Conservation (phyloP, 805 yeast species). For the Candida boleticola region DNA sequence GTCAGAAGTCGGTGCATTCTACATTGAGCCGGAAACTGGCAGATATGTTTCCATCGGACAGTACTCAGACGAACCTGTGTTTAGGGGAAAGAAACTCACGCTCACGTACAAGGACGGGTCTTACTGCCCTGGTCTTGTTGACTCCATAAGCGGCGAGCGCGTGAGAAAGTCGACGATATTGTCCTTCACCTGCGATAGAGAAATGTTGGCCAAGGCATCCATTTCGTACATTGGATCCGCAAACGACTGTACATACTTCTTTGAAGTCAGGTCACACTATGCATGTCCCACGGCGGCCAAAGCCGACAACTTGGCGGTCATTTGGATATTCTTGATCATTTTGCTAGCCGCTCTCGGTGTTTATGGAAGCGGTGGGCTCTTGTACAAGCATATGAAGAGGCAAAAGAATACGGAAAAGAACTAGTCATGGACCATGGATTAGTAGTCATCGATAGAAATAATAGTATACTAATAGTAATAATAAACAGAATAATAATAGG, state of each 20-base stretch:
- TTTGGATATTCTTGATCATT: slow-evolving; percentile 40
- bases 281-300: slow-evolving; percentile 81
- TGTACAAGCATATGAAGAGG: slow-evolving; percentile 26
- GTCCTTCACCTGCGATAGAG: slow-evolving; percentile 78
- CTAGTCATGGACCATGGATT: slow-evolving; percentile 9
- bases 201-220: slow-evolving; percentile 60
- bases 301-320: slow-evolving; percentile 59
- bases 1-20: slow-evolving; percentile 40
- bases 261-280: slow-evolving; percentile 79
- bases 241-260: slow-evolving; percentile 78
- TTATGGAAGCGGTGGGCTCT: slow-evolving; percentile 37
- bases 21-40: slow-evolving; percentile 36
- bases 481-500: no score
- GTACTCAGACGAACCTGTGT: slow-evolving; percentile 56
- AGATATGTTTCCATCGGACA: slow-evolving; percentile 52
- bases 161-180: slow-evolving; percentile 61
- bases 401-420: slow-evolving; percentile 9
- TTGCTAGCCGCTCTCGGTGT: slow-evolving; percentile 35
- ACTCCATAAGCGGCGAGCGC: slow-evolving; percentile 42
- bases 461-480: slow-evolving; percentile 20
- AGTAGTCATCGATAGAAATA: slow-evolving; percentile 16
- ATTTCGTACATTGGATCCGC: slow-evolving; percentile 67
- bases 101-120: slow-evolving; percentile 72
- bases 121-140: slow-evolving; percentile 43
- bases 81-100: slow-evolving; percentile 69